phyloP scores from a whole-genome alignment of 1,139 yeast species.

The Scheffersomyces parashehatae region DNA sequence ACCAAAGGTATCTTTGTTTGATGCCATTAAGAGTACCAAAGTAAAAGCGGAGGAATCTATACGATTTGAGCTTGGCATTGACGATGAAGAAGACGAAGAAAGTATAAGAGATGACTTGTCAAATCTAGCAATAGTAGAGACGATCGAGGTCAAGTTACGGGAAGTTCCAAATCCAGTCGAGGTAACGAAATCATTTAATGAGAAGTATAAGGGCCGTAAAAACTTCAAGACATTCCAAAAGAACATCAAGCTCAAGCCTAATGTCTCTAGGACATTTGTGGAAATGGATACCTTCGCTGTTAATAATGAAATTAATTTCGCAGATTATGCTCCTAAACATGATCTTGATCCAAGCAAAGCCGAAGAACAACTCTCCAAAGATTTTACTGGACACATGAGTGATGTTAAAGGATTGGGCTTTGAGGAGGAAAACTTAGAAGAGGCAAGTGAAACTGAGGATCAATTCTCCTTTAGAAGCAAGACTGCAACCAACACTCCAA shows the following conservation, averaged over 20 bases:
- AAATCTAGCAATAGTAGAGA: slow-evolving; percentile 39
- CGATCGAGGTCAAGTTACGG: slow-evolving; percentile 25
- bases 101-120: slow-evolving; percentile 9
- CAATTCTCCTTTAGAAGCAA: slow-evolving; percentile 5
- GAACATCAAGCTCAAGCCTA: slow-evolving; percentile 20
- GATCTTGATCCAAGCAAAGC: slow-evolving; percentile 6
- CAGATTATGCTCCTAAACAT: slow-evolving; percentile 2
- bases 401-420: slow-evolving; percentile 19
- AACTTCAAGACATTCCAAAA: slow-evolving; percentile 42
- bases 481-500: not conserved
- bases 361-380: slow-evolving; percentile 15
- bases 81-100: slow-evolving; percentile 8
- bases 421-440: slow-evolving; percentile 10
- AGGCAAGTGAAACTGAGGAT: slow-evolving; percentile 5
- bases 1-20: slow-evolving; percentile 28
- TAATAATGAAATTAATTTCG: slow-evolving; percentile 14
- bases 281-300: slow-evolving; percentile 21
- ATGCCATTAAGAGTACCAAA: slow-evolving; percentile 37
- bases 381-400: slow-evolving; percentile 29
- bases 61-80: slow-evolving; percentile 31
- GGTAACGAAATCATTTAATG: slow-evolving; percentile 1
- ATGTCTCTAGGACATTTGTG: slow-evolving; percentile 26
- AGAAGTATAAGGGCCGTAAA: slow-evolving; percentile 24
- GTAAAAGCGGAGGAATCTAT: slow-evolving; percentile 23
- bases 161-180: slow-evolving; percentile 1